These are phyloP conservation scores for Lodderomyces oxycetoniae DNA, from an alignment of 1,139 yeast species.

Conservation along the genomic window DNA sequence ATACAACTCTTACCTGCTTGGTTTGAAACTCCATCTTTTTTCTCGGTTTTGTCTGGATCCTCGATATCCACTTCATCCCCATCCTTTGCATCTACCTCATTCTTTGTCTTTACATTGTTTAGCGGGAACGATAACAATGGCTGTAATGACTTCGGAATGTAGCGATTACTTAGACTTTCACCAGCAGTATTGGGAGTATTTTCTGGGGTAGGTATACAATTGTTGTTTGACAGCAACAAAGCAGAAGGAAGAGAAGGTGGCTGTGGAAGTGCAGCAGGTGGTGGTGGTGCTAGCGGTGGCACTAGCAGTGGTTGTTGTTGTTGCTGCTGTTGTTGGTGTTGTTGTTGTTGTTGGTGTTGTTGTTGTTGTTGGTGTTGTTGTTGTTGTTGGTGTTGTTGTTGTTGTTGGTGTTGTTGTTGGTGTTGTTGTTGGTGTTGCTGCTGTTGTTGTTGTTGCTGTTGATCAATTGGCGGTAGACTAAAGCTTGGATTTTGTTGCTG, in stretches of 20 bases:
- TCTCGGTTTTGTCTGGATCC: constrained; percentile 1
- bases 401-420: not conserved
- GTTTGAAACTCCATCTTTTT: constrained; percentile 14
- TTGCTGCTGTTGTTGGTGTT: not conserved
- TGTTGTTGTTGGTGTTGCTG: not conserved
- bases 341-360: not conserved
- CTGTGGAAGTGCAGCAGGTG: not conserved
- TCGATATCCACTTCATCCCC: constrained; percentile 2
- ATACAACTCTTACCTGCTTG: constrained; percentile 17
- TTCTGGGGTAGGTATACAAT: constrained; percentile 11
- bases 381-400: not conserved
- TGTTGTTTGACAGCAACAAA: too few species aligned
- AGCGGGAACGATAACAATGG: constrained; percentile 24
- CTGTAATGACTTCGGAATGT: constrained; percentile 25
- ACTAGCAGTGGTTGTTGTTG: not conserved
- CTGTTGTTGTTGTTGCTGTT: not conserved
- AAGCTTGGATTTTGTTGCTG: too few species aligned
- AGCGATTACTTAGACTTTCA: constrained; percentile 5
- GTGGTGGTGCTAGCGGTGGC: too few species aligned
- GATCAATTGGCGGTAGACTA: not conserved
- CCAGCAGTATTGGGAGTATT: constrained; percentile 10
- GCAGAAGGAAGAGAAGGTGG: constrained; percentile 1
- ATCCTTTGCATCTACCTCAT: not conserved
- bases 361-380: not conserved
- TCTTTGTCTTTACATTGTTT: constrained; percentile 8